These are phyloP conservation scores for Nigrospora osmanthi DNA, from an alignment of 2,329 filamentous ascomycete species.

Conservation along the genomic window DNA sequence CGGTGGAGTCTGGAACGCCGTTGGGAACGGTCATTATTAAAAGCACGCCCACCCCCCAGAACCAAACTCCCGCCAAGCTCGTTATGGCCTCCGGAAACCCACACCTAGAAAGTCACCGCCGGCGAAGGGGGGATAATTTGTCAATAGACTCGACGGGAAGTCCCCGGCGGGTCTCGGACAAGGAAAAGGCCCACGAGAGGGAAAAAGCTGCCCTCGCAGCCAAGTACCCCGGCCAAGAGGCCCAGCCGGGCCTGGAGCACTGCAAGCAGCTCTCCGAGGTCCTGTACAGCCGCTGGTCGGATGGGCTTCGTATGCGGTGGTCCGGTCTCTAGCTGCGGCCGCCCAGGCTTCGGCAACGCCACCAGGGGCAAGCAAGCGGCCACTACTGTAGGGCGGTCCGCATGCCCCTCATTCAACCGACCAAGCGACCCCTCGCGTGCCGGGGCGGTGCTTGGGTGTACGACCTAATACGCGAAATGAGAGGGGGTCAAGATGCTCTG, in stretches of 20 bases:
- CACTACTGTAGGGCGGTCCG: too few species aligned
- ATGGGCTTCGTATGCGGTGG: constrained; percentile 71
- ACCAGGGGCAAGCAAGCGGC: too few species aligned
- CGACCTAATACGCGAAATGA: too few species aligned
- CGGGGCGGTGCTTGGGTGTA: too few species aligned
- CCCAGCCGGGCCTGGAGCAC: constrained; percentile 77
- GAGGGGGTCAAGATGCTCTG: too few species aligned
- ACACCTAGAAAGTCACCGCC: constrained; percentile 71
- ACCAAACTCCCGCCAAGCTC: constrained; percentile 54
- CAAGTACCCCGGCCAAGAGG: constrained; percentile 46
- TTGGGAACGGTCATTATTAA: constrained; percentile 52
- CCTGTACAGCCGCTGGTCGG: constrained; percentile 83
- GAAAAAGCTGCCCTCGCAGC: constrained; percentile 41
- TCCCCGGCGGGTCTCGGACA: constrained; percentile 18
- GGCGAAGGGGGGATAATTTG: constrained; percentile 45
- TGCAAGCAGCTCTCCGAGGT: constrained; percentile 83
- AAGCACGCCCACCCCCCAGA: constrained; percentile 29
- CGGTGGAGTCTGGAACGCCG: constrained; percentile 28
- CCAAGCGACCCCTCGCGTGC: too few species aligned
- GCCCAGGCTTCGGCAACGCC: too few species aligned
- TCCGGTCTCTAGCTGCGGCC: constrained; percentile 9
- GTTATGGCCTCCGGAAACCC: constrained; percentile 76
- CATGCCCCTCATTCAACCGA: too few species aligned
- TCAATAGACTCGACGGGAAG: constrained; percentile 15
- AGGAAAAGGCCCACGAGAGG: constrained; percentile 36